Conservation (phyloP, 306 rosid genomes). For the Chamaecrista fasciculata region DNA sequence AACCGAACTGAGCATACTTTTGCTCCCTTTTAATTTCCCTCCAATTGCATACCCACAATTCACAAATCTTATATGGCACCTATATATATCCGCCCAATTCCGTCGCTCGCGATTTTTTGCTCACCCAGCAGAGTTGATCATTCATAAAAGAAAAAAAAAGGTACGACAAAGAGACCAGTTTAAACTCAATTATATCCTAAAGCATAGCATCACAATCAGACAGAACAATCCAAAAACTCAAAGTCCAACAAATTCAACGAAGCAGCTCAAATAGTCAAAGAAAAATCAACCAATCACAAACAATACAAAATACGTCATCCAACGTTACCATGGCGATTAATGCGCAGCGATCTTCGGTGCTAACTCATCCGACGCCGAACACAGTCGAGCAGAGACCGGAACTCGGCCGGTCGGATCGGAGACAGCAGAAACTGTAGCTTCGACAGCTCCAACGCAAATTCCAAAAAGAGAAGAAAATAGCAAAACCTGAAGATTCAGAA, state of each 20-base stretch:
- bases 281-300: constrained; percentile 30
- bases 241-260: constrained; percentile 53
- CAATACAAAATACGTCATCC: not conserved
- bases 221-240: constrained; percentile 11
- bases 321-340: constrained; percentile 81
- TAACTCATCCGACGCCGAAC: constrained; percentile 80
- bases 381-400: constrained; percentile 36
- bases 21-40: constrained; percentile 10
- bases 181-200: constrained; percentile 7
- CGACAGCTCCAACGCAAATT: constrained; percentile 42
- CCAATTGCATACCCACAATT: constrained; percentile 10
- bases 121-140: constrained; percentile 8
- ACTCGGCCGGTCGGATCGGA: constrained; percentile 75
- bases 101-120: constrained; percentile 11
- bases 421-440: constrained; percentile 33
- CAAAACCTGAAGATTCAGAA: constrained; percentile 54
- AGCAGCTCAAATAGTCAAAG: constrained; percentile 45
- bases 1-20: not conserved
- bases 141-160: not conserved
- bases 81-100: constrained; percentile 10
- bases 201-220: not conserved
- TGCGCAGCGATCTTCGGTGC: constrained; percentile 55
- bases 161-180: constrained; percentile 3
- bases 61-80: constrained; percentile 26
- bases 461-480: constrained; percentile 25